A percentile compares a stretch with the other conserved stretches of the same genome.
These are phyloP conservation scores for Acanthamoeba triangularis DNA, from an alignment of 208 protist species.

Conservation along the genomic window DNA sequence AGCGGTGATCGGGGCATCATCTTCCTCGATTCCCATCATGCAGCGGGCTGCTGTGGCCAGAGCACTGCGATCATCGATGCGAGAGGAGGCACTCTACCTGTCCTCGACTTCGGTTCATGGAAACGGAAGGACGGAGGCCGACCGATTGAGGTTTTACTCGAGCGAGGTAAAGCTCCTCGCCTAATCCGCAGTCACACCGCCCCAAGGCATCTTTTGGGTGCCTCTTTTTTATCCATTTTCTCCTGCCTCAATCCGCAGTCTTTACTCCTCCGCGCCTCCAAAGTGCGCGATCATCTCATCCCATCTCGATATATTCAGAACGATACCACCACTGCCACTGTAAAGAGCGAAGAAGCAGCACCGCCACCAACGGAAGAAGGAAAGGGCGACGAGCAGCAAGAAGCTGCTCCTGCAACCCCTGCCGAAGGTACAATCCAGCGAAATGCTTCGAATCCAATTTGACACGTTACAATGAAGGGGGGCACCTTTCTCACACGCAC, in stretches of 20 bases:
- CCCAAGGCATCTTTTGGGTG: no score
- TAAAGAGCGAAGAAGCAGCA: not conserved
- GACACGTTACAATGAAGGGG: not conserved
- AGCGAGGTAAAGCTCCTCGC: not conserved
- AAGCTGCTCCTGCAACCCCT: not conserved
- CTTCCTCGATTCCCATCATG: not conserved
- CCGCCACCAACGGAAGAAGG: not conserved
- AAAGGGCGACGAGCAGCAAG: not conserved
- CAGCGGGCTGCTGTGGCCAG: not conserved
- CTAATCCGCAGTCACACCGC: not conserved
- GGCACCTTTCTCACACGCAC: not conserved
- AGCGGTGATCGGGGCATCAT: not conserved
- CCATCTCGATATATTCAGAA: not conserved
- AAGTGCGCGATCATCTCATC: not conserved
- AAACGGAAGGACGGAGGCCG: not conserved
- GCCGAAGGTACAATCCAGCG: not conserved
- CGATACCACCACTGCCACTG: not conserved
- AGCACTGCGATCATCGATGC: constrained; percentile 35
- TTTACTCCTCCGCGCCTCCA: no score
- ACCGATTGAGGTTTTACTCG: not conserved
- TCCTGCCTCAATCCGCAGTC: no score
- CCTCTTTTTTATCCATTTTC: not conserved
- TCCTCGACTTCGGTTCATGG: not conserved
- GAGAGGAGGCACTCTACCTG: not conserved
- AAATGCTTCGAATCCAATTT: not conserved